These are phyloP conservation scores for Macrophomina pseudophaseolina DNA, from an alignment of 2,329 filamentous ascomycete genomes.

Conservation along the genomic window DNA sequence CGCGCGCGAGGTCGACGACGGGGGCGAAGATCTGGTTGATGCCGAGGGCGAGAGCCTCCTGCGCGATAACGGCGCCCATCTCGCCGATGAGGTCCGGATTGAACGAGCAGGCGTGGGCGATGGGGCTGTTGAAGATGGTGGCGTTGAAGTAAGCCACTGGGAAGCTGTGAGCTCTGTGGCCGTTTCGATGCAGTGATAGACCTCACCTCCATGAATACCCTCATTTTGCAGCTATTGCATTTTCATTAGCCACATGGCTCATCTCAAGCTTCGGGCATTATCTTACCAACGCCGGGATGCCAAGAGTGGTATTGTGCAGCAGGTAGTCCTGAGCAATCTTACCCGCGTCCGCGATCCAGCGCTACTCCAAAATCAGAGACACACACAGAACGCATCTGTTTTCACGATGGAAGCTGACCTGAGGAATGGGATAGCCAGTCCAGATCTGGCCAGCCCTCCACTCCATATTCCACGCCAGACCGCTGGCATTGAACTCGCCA, in stretches of 20 bases:
- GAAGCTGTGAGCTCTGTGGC: not conserved
- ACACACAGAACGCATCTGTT: not conserved
- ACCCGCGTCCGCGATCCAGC: constrained; percentile 67
- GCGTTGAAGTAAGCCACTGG: constrained; percentile 57
- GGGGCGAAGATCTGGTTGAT: constrained; percentile 77
- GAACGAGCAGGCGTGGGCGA: constrained; percentile 73
- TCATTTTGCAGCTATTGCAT: constrained; percentile 63
- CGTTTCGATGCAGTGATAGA: not conserved
- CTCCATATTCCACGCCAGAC: constrained; percentile 69
- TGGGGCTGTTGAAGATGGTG: constrained; percentile 80
- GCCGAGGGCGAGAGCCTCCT: constrained; percentile 69
- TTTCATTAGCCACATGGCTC: not conserved
- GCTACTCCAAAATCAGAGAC: constrained; percentile 29
- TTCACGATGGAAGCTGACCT: constrained; percentile 35
- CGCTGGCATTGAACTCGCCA: constrained; percentile 70
- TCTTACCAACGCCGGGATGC: constrained; percentile 70
- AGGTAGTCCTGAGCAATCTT: constrained; percentile 72
- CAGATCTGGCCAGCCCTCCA: constrained; percentile 73
- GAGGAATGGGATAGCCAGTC: constrained; percentile 70
- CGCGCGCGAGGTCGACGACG: constrained; percentile 71
- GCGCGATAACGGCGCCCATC: constrained; percentile 70
- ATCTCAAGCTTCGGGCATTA: not conserved
- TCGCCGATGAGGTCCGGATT: constrained; percentile 68
- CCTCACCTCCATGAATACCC: constrained; percentile 66
- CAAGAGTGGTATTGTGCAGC: constrained; percentile 67